Evolutionary conservation across 106 monocot genomes (phyloP).

Genomic region (Dioscorea alata): DNA sequence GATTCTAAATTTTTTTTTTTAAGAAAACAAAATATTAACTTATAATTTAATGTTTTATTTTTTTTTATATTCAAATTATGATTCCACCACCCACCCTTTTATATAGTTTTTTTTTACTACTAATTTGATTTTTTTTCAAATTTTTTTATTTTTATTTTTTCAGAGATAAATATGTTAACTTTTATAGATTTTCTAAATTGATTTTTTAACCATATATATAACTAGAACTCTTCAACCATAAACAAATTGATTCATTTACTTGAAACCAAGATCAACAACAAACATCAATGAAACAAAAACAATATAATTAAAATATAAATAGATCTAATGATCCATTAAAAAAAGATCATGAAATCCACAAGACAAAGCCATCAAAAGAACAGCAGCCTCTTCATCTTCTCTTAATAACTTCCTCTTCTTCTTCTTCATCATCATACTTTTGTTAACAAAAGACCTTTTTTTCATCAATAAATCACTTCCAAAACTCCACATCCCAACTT

Average conservation of each 20-base stretch:
- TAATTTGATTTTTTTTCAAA: neutral
- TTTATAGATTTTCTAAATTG: neutral
- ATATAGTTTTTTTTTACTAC: neutral
- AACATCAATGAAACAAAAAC: too few species aligned
- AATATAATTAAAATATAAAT: too few species aligned
- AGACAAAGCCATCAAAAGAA: conserved; percentile 36
- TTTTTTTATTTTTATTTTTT: too few species aligned
- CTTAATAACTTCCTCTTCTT: conserved; percentile 4
- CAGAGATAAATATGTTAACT: too few species aligned
- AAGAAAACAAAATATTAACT: too few species aligned
- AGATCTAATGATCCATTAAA: too few species aligned
- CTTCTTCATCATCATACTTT: neutral
- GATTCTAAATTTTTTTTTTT: too few species aligned
- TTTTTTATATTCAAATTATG: too few species aligned
- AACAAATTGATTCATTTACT: neutral
- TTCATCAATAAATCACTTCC: conserved; percentile 15
- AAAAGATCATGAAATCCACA: conserved; percentile 11
- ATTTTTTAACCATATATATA: neutral
- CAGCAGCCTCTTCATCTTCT: conserved; percentile 34
- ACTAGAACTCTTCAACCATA: neutral
- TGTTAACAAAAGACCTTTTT: conserved; percentile 4
- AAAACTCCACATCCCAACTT: conserved; percentile 16
- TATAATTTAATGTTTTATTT: too few species aligned
- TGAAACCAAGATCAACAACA: neutral
- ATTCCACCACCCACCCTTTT: neutral